Conservation (phyloP, 768 basidiomycete genomes). For the Paxillus rubicundulus region DNA sequence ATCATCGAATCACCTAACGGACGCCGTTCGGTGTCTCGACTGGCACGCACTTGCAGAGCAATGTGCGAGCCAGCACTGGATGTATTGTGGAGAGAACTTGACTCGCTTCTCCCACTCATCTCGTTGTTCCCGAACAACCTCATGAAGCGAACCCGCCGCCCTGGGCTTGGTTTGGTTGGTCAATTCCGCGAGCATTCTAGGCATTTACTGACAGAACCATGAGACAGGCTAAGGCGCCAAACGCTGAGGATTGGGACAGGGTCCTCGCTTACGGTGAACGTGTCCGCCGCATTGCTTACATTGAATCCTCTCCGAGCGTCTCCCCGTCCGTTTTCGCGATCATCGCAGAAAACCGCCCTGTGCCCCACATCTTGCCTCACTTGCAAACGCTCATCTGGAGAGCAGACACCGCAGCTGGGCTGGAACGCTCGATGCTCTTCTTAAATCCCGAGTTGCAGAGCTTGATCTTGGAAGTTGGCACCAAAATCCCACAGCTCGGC, state of each 20-base stretch:
- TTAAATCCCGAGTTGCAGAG: constrained; percentile 59
- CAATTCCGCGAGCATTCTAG: neutral
- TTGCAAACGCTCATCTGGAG: constrained; percentile 72
- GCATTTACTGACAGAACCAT: constrained; percentile 6
- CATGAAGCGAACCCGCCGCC: constrained; percentile 67
- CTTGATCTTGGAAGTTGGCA: constrained; percentile 60
- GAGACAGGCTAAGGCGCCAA: constrained; percentile 55
- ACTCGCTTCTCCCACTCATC: constrained; percentile 69
- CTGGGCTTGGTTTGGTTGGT: constrained; percentile 75
- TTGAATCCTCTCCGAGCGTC: constrained; percentile 63
- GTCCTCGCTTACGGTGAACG: constrained; percentile 66
- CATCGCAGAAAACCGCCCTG: constrained; percentile 62
- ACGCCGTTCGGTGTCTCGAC: constrained; percentile 62
- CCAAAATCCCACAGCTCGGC: constrained; percentile 55
- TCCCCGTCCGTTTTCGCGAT: constrained; percentile 64
- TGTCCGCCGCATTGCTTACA: constrained; percentile 66
- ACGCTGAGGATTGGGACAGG: constrained; percentile 65
- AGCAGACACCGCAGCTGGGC: constrained; percentile 60
- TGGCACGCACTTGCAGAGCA: constrained; percentile 74
- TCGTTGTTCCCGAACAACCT: constrained; percentile 67
- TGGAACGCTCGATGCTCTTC: constrained; percentile 66
- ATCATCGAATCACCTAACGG: constrained; percentile 61
- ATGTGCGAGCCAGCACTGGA: constrained; percentile 69
- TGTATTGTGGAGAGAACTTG: constrained; percentile 75
- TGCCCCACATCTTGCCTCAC: constrained; percentile 63